A percentile compares a stretch with the other conserved stretches of the same genome.
These are phyloP conservation scores for Dryadomyces quercus-mongolicae DNA, from an alignment of 2,329 filamentous ascomycete species.

Conservation along the genomic window DNA sequence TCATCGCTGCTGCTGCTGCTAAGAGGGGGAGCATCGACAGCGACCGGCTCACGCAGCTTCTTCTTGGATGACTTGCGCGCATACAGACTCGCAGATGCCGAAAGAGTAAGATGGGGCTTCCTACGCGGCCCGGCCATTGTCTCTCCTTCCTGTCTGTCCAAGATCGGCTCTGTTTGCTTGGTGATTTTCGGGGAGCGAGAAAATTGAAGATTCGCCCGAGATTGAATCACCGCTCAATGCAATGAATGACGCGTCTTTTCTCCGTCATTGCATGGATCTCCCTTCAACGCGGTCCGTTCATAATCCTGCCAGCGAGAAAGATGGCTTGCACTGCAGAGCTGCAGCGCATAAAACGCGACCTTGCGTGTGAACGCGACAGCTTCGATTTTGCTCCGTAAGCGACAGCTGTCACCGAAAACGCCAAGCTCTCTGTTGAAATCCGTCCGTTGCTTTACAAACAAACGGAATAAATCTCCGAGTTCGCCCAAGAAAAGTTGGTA, in stretches of 20 bases:
- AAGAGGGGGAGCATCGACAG: constrained; percentile 10
- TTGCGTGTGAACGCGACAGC: not conserved
- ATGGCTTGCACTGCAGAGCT: not conserved
- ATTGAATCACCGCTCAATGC: not conserved
- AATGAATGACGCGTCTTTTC: not conserved
- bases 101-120: not conserved
- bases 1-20: constrained; percentile 9
- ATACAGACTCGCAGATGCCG: not conserved
- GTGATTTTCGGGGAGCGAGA: not conserved
- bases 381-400: not conserved
- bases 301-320: not conserved
- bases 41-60: not conserved
- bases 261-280: not conserved
- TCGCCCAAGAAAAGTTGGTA: not conserved
- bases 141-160: not conserved
- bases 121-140: not conserved
- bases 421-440: not conserved
- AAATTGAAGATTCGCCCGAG: not conserved
- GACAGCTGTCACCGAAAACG: not conserved
- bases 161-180: not conserved
- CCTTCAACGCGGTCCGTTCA: not conserved
- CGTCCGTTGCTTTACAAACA: not conserved
- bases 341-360: not conserved
- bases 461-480: not conserved
- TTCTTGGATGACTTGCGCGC: not conserved